Evolutionary conservation across 2,329 filamentous ascomycete species (phyloP).

Genomic region (Albifimbria verrucaria): DNA sequence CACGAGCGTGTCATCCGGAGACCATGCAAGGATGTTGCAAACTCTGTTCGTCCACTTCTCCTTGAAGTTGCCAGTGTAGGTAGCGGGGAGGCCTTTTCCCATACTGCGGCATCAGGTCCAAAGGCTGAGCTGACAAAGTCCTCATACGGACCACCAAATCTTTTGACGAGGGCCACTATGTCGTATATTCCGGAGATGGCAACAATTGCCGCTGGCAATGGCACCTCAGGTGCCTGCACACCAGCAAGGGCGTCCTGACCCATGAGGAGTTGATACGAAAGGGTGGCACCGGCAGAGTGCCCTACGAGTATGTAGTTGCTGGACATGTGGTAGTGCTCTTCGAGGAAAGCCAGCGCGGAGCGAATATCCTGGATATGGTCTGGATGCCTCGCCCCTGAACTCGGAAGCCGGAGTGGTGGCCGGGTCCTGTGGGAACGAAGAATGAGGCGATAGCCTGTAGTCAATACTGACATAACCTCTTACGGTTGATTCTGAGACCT

Average conservation of each 20-base stretch:
- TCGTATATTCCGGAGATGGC: conserved; percentile 67
- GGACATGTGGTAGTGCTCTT: conserved; percentile 41
- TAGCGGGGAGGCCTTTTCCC: conserved; percentile 56
- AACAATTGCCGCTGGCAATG: conserved; percentile 50
- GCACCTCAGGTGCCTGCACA: conserved; percentile 20
- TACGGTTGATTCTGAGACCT: conserved; percentile 32
- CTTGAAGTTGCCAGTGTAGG: conserved; percentile 37
- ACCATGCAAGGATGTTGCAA: conserved; percentile 41
- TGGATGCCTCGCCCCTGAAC: conserved; percentile 49
- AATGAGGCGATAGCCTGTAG: conserved; percentile 57
- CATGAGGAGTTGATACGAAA: conserved; percentile 60
- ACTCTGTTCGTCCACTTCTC: conserved; percentile 31
- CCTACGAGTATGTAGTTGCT: conserved; percentile 55
- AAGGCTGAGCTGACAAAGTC: conserved; percentile 60
- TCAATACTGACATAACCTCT: conserved; percentile 62
- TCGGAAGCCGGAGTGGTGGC: conserved; percentile 19
- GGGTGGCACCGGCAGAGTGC: conserved; percentile 61
- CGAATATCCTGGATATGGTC: conserved; percentile 57
- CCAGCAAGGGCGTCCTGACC: conserved; percentile 26
- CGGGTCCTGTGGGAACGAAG: conserved; percentile 37
- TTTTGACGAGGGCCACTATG: conserved; percentile 49
- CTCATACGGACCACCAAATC: conserved; percentile 47
- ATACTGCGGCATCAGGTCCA: conserved; percentile 45
- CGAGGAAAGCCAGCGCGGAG: conserved; percentile 46
- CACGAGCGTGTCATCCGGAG: conserved; percentile 46